Evolutionary conservation across 2,329 filamentous ascomycete genomes (phyloP), one percentile per base, ranked within the genome.

Genomic region (Diaporthe destruens): DNA sequence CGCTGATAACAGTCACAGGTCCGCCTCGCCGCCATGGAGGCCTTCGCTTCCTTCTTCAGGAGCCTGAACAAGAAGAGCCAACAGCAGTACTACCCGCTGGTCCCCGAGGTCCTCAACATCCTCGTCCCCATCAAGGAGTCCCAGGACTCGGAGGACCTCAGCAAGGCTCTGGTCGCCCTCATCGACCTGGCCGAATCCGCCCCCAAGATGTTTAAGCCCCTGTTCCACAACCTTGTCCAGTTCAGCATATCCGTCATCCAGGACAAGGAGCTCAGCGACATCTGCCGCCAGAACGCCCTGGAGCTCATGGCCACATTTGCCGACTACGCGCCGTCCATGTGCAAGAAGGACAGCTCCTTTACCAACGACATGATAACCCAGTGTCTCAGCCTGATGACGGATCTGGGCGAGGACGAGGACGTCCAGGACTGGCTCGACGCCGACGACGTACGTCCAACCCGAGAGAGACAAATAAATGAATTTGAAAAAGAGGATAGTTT

Each of bases 301-400:
- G 96, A 99, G 82, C 89, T 99, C 71, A 98, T 99, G 94, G 95
- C 95, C 34, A 99, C 96, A 0, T 99, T 99, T 81, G 95, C 96
- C 76, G 96, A 99, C 80, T 96, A 96, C 78, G 93, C 94, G 0
- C 95, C 96, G 6, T 92, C 93, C 49, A 96, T 98, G 91, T 98
- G 96, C 86, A 94, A 93, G 80, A 98, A 98, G 81, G 96, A 99
- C 80, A 84, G 91, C n/a, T 92, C 91, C 14, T 99, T 97, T 83
- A 96, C 95, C 2, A 92, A 90, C 74, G 95, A 98, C 76, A 99
- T 99, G 96, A 97, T 99, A 76, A 98, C 95, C 0, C 96, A 99
- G 82, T 99, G 96, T 82, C 85, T 99, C 77, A 98, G 96, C 77
- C 85, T 99, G 77, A 99, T 99, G 96, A 98, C 96, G 5, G 96